phyloP scores from a whole-genome alignment of 768 basidiomycete genomes.

The Leucosporidium scottii region DNA sequence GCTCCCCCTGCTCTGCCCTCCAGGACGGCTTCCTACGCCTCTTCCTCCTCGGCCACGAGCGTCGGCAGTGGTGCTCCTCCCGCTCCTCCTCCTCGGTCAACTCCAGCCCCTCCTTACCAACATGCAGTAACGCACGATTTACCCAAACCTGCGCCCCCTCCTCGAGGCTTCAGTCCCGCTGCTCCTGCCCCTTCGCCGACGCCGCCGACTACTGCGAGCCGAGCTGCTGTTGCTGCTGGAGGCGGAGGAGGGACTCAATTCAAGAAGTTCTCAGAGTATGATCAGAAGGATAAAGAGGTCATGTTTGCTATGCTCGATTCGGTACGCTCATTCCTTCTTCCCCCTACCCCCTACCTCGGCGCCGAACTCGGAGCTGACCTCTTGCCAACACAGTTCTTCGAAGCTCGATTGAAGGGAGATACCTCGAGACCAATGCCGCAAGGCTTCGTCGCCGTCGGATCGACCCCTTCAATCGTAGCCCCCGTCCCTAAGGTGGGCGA shows the following conservation, averaged over 20 bases:
- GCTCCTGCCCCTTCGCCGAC: too few relatives aligned
- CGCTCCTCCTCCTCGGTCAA: background rate
- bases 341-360: background rate
- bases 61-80: too few relatives aligned
- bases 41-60: too few relatives aligned
- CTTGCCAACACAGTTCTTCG: constrained; percentile 6
- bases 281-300: constrained; percentile 12
- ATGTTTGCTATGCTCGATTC: constrained; percentile 18
- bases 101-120: background rate
- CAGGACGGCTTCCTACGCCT: too few relatives aligned
- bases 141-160: background rate
- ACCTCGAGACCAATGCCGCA: too few relatives aligned
- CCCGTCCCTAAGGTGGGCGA: too few relatives aligned
- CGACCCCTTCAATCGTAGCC: too few relatives aligned
- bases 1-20: too few relatives aligned
- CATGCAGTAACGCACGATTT: background rate
- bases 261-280: constrained; percentile 19
- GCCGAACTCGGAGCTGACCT: background rate
- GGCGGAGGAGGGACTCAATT: background rate
- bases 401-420: background rate
- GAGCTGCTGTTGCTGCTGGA: background rate
- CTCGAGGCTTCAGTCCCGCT: too few relatives aligned
- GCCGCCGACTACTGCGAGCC: background rate
- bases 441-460: too few relatives aligned
- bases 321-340: background rate